These are phyloP conservation scores for Luzula sylvatica DNA, from an alignment of 176 grass and related monocot genomes.

Conservation along the genomic window DNA sequence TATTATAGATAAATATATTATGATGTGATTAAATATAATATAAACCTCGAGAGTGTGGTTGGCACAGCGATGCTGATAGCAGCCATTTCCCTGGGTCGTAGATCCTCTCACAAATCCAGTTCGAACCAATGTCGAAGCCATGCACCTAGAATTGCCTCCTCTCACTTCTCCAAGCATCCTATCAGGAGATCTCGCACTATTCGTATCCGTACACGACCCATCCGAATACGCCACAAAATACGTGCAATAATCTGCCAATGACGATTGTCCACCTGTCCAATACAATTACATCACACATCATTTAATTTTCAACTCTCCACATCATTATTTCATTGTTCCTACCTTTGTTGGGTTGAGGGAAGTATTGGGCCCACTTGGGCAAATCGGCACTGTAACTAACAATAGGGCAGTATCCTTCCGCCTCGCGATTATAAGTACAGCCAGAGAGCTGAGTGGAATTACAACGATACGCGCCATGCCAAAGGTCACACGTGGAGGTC, in stretches of 20 bases:
- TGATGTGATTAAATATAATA: conserved; percentile 5
- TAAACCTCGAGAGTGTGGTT: conserved; percentile 71
- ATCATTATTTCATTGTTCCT: conserved; percentile 5
- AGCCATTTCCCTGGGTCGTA: conserved; percentile 96
- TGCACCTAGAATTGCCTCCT: conserved; percentile 94
- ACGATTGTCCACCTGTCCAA: conserved; percentile 82
- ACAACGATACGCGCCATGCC: conserved; percentile 90
- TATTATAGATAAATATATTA: conserved; percentile 1
- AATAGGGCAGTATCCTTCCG: conserved; percentile 99
- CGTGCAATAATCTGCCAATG: conserved; percentile 98
- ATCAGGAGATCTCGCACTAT: conserved; percentile 87
- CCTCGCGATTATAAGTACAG: conserved; percentile 98
- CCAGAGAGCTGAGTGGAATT: conserved; percentile 92
- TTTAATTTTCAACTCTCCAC: too few species aligned
- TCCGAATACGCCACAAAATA: conserved; percentile 99
- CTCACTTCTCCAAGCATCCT: conserved; percentile 95
- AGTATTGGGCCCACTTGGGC: conserved; percentile 95
- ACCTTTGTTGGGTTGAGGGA: conserved; percentile 96
- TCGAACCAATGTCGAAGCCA: conserved; percentile 91
- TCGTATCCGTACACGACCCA: conserved; percentile 94
- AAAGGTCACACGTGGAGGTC: conserved; percentile 70
- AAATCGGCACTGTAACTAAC: conserved; percentile 94
- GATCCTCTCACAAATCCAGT: conserved; percentile 98
- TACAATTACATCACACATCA: background rate
- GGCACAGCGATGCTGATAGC: conserved; percentile 92